Conservation (phyloP, 2,329 filamentous ascomycete species). For the Microdochium nivale region DNA sequence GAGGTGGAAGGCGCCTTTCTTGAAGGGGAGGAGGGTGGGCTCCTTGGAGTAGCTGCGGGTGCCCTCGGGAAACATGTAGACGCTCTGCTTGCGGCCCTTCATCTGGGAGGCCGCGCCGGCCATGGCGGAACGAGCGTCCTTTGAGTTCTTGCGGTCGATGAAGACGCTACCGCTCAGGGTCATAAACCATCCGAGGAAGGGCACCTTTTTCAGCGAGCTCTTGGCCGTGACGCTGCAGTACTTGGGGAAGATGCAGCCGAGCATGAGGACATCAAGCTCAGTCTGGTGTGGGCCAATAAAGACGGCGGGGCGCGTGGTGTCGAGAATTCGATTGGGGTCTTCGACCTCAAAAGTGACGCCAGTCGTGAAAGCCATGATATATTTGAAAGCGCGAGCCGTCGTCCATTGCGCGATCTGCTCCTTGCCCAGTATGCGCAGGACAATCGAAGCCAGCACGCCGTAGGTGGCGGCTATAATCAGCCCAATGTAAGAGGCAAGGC, state of each 20-base stretch:
- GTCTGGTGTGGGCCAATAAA: conserved; percentile 95
- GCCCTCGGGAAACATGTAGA: conserved; percentile 87
- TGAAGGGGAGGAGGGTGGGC: conserved; percentile 83
- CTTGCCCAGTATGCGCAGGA: conserved; percentile 62
- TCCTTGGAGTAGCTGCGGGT: conserved; percentile 83
- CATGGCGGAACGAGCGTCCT: conserved; percentile 79
- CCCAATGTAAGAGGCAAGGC: conserved; percentile 55
- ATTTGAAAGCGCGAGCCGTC: conserved; percentile 70
- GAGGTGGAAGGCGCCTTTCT: conserved; percentile 96
- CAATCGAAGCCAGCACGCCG: conserved; percentile 66
- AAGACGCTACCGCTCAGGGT: conserved; percentile 81
- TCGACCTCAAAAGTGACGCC: conserved; percentile 72
- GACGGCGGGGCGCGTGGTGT: conserved; percentile 67
- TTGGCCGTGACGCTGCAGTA: conserved; percentile 94
- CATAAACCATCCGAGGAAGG: conserved; percentile 95
- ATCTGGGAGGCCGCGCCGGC: conserved; percentile 76
- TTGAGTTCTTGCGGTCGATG: conserved; percentile 82
- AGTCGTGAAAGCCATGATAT: conserved; percentile 63
- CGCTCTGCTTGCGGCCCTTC: conserved; percentile 59
- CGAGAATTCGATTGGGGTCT: conserved; percentile 56
- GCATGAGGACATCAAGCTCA: conserved; percentile 88
- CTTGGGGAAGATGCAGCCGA: conserved; percentile 80
- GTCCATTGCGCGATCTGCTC: conserved; percentile 80
- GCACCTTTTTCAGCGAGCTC: conserved; percentile 67
- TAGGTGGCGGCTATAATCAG: conserved; percentile 56